Percentiles rank a stretch among this genome's conserved stretches.
Conservation (phyloP, 2,329 filamentous ascomycete species). For the Shiraia sp. region DNA sequence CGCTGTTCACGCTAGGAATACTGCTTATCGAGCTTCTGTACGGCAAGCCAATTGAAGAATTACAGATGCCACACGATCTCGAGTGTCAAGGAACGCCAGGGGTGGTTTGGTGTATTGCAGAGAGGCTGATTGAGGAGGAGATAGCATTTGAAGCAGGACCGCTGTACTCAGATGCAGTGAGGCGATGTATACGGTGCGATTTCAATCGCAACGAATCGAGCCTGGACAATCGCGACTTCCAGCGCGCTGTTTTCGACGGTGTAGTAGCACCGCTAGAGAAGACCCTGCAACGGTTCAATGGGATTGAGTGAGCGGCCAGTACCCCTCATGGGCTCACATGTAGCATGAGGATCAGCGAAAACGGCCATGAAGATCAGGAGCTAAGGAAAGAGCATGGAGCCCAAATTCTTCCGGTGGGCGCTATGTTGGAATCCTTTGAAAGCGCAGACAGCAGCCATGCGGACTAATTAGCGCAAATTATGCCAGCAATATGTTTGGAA, state of each 20-base stretch:
- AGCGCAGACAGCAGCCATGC: too few species aligned
- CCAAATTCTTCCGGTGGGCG: too few species aligned
- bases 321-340: too few species aligned
- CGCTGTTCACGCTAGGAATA: slow-evolving; percentile 38
- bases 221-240: slow-evolving; percentile 17
- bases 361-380: too few species aligned
- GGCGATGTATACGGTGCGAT: slow-evolving; percentile 20
- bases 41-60: slow-evolving; percentile 25
- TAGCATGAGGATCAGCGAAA: too few species aligned
- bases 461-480: too few species aligned
- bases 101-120: slow-evolving; percentile 15
- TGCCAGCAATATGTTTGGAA: too few species aligned
- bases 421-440: too few species aligned
- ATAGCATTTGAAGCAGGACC: slow-evolving; percentile 16
- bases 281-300: slow-evolving; percentile 13
- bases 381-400: too few species aligned
- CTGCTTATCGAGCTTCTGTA: slow-evolving; percentile 42
- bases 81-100: slow-evolving; percentile 16
- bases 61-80: slow-evolving; percentile 14
- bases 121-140: slow-evolving; percentile 16
- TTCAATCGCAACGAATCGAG: slow-evolving; percentile 15
- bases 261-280: slow-evolving; percentile 22
- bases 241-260: slow-evolving; percentile 16
- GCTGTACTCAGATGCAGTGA: slow-evolving; percentile 18
- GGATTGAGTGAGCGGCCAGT: too few species aligned